These are phyloP conservation scores for Asclepias syriaca DNA, from an alignment of 257 asterid species.

Conservation along the genomic window DNA sequence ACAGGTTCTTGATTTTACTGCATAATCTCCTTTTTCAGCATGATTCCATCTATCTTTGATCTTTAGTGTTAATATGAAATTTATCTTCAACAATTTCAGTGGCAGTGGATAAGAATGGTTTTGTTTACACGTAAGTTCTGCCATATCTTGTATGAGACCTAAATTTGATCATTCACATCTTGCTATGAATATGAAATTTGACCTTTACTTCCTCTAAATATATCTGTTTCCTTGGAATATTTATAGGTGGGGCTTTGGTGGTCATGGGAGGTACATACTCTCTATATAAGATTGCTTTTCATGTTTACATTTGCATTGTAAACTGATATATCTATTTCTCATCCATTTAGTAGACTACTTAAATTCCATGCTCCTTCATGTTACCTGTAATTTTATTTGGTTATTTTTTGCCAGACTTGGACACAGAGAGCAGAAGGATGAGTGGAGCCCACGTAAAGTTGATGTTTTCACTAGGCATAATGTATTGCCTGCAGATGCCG, in stretches of 20 bases:
- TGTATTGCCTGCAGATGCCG: constrained; percentile 69
- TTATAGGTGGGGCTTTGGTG: constrained; percentile 95
- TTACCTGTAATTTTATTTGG: constrained; percentile 3
- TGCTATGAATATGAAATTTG: not conserved
- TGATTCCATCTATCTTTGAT: not conserved
- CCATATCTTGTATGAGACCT: constrained; percentile 11
- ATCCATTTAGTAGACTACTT: not conserved
- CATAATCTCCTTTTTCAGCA: constrained; percentile 5
- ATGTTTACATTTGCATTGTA: not conserved
- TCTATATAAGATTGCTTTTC: constrained; percentile 7
- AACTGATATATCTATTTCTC: not conserved
- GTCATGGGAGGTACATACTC: constrained; percentile 79
- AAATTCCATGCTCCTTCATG: not conserved
- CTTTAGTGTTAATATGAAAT: constrained; percentile 11
- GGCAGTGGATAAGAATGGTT: constrained; percentile 83
- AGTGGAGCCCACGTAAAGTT: constrained; percentile 71
- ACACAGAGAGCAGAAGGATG: constrained; percentile 95
- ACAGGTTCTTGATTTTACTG: constrained; percentile 46
- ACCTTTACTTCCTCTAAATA: not conserved
- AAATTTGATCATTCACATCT: not conserved
- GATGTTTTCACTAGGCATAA: constrained; percentile 84
- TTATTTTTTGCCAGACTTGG: constrained; percentile 68
- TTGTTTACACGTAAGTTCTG: constrained; percentile 89
- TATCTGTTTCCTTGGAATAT: constrained; percentile 13
- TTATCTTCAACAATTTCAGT: constrained; percentile 51